A percentile compares a stretch with the other conserved stretches of the same genome.
Conservation (phyloP, 164 flowering plant genomes). For the Nymphaea thermarum region DNA sequence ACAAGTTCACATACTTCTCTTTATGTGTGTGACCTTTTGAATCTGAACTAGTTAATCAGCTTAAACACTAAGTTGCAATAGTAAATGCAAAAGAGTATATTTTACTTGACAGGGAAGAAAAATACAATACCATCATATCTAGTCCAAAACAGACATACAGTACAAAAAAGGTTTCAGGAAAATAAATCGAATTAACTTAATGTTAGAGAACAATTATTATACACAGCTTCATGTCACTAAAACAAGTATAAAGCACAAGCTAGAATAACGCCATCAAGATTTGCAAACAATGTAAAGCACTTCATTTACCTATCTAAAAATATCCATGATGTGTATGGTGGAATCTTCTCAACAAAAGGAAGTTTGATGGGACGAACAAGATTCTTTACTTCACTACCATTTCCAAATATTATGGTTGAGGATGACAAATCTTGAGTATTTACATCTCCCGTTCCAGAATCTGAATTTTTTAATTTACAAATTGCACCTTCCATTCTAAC, state of each 20-base stretch:
- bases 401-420: slow-evolving; percentile 16
- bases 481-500: slow-evolving; percentile 38
- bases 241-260: background rate
- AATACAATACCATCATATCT: too few relatives aligned
- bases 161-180: too few relatives aligned
- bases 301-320: slow-evolving; percentile 62
- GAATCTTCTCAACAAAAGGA: slow-evolving; percentile 58
- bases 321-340: slow-evolving; percentile 93
- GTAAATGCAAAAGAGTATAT: too few relatives aligned
- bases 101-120: too few relatives aligned
- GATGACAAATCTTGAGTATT: slow-evolving; percentile 38
- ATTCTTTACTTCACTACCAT: slow-evolving; percentile 6
- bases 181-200: too few relatives aligned
- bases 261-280: too few relatives aligned
- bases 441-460: slow-evolving; percentile 43
- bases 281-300: background rate
- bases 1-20: too few relatives aligned
- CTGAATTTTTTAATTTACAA: slow-evolving; percentile 28
- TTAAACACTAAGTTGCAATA: too few relatives aligned
- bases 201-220: too few relatives aligned
- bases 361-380: slow-evolving; percentile 31
- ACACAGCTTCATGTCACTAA: background rate
- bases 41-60: too few relatives aligned
- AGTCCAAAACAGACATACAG: too few relatives aligned
- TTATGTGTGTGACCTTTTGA: too few relatives aligned